These are phyloP conservation scores for Naganishia kalamii DNA, from an alignment of 768 basidiomycete genomes.

Conservation along the genomic window DNA sequence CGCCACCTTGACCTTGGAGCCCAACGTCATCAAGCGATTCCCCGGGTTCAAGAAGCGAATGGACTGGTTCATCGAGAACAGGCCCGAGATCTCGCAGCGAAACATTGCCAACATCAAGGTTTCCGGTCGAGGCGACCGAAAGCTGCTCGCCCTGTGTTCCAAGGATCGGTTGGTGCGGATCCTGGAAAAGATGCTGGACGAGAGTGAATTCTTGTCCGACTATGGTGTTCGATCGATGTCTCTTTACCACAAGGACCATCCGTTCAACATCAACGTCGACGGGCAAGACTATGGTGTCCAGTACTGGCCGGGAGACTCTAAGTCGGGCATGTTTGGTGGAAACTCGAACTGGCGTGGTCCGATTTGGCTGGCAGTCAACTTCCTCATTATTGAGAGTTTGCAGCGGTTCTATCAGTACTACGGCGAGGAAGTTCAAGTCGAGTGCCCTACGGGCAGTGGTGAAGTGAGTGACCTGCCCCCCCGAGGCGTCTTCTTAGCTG, in stretches of 20 bases:
- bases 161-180: slow-evolving; percentile 84
- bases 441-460: slow-evolving; percentile 95
- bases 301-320: slow-evolving; percentile 98
- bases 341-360: slow-evolving; percentile 93
- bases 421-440: slow-evolving; percentile 81
- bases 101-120: slow-evolving; percentile 95
- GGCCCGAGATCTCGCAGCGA: slow-evolving; percentile 75
- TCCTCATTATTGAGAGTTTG: slow-evolving; percentile 84
- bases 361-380: slow-evolving; percentile 91
- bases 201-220: slow-evolving; percentile 91
- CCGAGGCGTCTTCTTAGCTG: slow-evolving; percentile 4
- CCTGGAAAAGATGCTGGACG: slow-evolving; percentile 93
- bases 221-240: slow-evolving; percentile 98
- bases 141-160: slow-evolving; percentile 78
- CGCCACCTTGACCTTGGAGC: slow-evolving; percentile 88
- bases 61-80: slow-evolving; percentile 96
- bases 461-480: slow-evolving; percentile 49
- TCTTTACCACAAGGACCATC: slow-evolving; percentile 78
- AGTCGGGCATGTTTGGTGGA: slow-evolving; percentile 76
- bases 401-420: slow-evolving; percentile 95
- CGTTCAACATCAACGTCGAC: slow-evolving; percentile 91
- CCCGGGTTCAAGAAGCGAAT: slow-evolving; percentile 98
- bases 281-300: slow-evolving; percentile 84
- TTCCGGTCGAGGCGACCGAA: slow-evolving; percentile 74
- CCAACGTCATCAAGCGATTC: slow-evolving; percentile 76